Percentiles rank a stretch among this genome's conserved stretches.
phyloP scores from a whole-genome alignment of 352 stramenopile genomes.

The Pythium sp. region DNA sequence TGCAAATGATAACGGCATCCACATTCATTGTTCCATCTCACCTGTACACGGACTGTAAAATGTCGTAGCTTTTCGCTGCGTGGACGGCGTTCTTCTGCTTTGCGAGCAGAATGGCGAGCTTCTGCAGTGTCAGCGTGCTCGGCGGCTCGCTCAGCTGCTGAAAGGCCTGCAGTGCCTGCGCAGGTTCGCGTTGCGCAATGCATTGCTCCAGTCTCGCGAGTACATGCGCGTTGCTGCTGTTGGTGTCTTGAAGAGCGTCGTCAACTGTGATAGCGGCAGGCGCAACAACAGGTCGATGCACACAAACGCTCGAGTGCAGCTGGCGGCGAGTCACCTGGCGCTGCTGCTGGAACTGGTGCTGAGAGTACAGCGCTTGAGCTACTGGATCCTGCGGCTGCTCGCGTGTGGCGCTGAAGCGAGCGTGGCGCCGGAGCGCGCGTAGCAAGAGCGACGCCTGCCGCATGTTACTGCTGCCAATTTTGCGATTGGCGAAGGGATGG shows the following conservation, averaged over 20 bases:
- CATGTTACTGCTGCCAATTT: background rate
- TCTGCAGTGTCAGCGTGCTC: conserved; percentile 32
- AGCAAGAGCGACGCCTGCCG: conserved; percentile 2
- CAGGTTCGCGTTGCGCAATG: conserved; percentile 29
- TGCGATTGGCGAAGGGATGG: no score
- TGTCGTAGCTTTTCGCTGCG: conserved; percentile 31
- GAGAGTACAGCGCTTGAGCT: background rate
- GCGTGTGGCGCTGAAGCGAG: background rate
- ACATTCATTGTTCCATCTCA: background rate
- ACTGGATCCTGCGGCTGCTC: background rate
- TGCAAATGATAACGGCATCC: no score
- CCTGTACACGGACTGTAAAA: conserved; percentile 42
- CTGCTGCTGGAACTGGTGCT: background rate
- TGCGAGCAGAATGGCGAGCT: conserved; percentile 47
- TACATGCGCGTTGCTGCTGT: background rate
- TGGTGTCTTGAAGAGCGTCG: background rate
- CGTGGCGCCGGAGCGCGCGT: conserved; percentile 2
- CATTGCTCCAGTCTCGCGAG: conserved; percentile 34
- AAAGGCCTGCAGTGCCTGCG: conserved; percentile 35
- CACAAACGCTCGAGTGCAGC: background rate
- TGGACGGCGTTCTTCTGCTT: conserved; percentile 31
- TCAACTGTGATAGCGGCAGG: background rate
- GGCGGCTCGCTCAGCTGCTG: conserved; percentile 36
- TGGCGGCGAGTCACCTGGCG: background rate
- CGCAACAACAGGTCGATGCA: background rate